phyloP scores from a whole-genome alignment of 2,329 filamentous ascomycete species.

The Cercospora sp. region DNA sequence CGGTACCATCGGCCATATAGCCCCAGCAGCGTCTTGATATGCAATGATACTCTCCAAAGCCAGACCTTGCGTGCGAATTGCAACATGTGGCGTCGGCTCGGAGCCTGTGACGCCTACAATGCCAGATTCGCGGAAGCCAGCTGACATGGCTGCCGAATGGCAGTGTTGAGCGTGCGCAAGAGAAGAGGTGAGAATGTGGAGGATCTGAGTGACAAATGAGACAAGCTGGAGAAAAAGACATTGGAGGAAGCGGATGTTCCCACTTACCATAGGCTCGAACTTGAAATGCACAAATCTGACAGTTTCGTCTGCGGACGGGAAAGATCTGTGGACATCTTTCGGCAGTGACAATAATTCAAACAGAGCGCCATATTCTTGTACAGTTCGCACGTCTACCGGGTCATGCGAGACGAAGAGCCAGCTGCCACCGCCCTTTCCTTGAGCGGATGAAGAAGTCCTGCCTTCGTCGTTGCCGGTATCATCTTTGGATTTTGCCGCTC shows the following conservation, averaged over 20 bases:
- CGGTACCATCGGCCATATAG: constrained; percentile 59
- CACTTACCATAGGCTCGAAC: constrained; percentile 87
- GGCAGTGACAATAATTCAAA: constrained; percentile 26
- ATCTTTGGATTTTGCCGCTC: constrained; percentile 52
- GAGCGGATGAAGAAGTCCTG: constrained; percentile 53
- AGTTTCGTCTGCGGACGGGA: constrained; percentile 5
- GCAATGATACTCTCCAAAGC: constrained; percentile 81
- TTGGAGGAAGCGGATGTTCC: not conserved
- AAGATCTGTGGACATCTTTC: not conserved
- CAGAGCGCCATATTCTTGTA: constrained; percentile 21
- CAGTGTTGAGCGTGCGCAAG: constrained; percentile 71
- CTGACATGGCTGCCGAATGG: constrained; percentile 71
- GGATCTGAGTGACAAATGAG: constrained; percentile 60
- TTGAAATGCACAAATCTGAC: constrained; percentile 71
- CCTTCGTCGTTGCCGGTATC: constrained; percentile 7
- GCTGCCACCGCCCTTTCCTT: constrained; percentile 76
- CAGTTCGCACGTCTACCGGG: constrained; percentile 50
- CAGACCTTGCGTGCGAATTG: constrained; percentile 79
- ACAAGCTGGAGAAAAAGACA: not conserved
- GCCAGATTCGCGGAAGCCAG: constrained; percentile 88
- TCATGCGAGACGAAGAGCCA: constrained; percentile 92
- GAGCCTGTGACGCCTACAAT: constrained; percentile 47
- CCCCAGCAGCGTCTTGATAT: constrained; percentile 42
- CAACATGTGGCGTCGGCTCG: constrained; percentile 68
- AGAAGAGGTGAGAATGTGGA: constrained; percentile 81